A percentile compares a stretch with the other conserved stretches of the same genome.
phyloP scores from a whole-genome alignment of 352 stramenopile species.

The Phytophthora ramorum region DNA sequence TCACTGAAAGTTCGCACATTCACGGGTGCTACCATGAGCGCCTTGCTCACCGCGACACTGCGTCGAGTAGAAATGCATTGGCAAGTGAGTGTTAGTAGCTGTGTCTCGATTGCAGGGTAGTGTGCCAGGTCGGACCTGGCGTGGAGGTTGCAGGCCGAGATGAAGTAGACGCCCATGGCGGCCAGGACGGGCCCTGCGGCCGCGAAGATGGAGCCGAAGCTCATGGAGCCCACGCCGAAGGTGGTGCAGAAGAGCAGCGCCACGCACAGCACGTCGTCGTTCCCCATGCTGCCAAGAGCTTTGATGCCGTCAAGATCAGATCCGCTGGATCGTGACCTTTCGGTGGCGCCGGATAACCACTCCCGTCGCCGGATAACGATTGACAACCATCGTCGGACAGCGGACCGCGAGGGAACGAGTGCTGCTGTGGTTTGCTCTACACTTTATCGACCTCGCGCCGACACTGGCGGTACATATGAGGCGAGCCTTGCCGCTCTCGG shows the following conservation, averaged over 20 bases:
- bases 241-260: constrained; percentile 79
- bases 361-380: not conserved
- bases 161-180: constrained; percentile 72
- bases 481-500: too few species aligned
- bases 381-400: not conserved
- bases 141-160: constrained; percentile 82
- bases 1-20: constrained; percentile 78
- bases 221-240: constrained; percentile 78
- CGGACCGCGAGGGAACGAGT: too few species aligned
- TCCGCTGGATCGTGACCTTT: constrained; percentile 33
- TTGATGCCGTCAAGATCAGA: not conserved
- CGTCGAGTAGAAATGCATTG: not conserved
- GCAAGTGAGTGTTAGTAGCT: not conserved
- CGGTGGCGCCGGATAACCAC: not conserved
- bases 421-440: too few species aligned
- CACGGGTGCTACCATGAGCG: constrained; percentile 52
- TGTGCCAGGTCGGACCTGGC: constrained; percentile 41
- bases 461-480: too few species aligned
- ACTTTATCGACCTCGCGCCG: too few species aligned
- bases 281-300: constrained; percentile 13
- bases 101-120: not conserved
- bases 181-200: constrained; percentile 60
- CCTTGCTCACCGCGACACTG: constrained; percentile 70
- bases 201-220: constrained; percentile 73
- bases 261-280: constrained; percentile 66